Percentiles rank a stretch among this genome's conserved stretches.
phyloP scores from a whole-genome alignment of 768 basidiomycete genomes.

The Tremella mesenterica region DNA sequence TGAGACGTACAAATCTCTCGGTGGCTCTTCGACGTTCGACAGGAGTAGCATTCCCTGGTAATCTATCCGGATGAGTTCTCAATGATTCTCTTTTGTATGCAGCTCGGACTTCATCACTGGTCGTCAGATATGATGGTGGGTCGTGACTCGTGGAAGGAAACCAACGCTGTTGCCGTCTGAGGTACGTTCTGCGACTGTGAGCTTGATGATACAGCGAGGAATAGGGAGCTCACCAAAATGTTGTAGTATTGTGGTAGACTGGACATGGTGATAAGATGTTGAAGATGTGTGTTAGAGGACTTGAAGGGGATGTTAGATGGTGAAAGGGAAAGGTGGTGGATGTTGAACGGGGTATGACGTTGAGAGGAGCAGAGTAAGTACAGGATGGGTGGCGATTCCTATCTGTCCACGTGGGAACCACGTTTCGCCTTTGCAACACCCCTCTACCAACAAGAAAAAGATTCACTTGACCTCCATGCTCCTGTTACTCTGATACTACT shows the following conservation, averaged over 20 bases:
- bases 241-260: conserved; percentile 35
- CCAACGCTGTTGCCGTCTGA: conserved; percentile 30
- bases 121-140: neutral
- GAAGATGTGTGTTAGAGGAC: too few relatives aligned
- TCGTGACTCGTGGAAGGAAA: neutral
- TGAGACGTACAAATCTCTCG: conserved; percentile 54
- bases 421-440: neutral
- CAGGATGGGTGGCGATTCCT: neutral
- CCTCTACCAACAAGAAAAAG: too few relatives aligned
- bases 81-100: conserved; percentile 43
- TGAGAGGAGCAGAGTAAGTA: too few relatives aligned
- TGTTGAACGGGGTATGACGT: conserved; percentile 5
- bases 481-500: neutral
- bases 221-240: conserved; percentile 22
- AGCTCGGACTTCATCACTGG: conserved; percentile 36
- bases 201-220: neutral
- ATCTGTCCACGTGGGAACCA: neutral
- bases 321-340: neutral
- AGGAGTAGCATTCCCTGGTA: conserved; percentile 56
- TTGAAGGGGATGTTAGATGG: too few relatives aligned
- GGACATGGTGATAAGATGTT: conserved; percentile 12
- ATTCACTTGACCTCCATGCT: neutral
- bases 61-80: conserved; percentile 82
- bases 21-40: conserved; percentile 68
- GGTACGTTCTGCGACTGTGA: conserved; percentile 18